These are phyloP conservation scores for Drechmeria coniospora DNA, from an alignment of 2,329 filamentous ascomycete genomes.

Conservation along the genomic window DNA sequence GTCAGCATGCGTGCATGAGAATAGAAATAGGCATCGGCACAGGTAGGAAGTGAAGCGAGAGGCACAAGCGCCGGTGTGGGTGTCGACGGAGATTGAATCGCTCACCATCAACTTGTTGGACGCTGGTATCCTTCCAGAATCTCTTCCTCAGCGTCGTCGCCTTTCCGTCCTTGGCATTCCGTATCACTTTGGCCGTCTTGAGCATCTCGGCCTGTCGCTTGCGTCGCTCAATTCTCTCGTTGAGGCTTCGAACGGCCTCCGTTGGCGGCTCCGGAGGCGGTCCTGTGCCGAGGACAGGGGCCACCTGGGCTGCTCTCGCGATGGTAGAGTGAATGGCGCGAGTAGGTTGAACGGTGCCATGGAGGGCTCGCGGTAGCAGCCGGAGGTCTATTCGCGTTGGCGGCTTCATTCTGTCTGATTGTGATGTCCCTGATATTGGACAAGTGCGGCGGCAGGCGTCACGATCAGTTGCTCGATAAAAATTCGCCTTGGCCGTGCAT, in stretches of 20 bases:
- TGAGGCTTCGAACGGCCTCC: conserved; percentile 23
- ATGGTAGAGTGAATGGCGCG: conserved; percentile 18
- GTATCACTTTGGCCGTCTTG: conserved; percentile 33
- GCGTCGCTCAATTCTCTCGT: conserved; percentile 32
- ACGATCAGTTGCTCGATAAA: too few species aligned
- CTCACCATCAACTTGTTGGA: conserved; percentile 51
- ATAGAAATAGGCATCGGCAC: too few species aligned
- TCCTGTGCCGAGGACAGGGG: conserved; percentile 38
- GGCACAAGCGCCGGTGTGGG: too few species aligned
- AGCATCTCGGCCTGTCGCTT: conserved; percentile 39
- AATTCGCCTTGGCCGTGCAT: too few species aligned
- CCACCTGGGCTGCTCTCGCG: conserved; percentile 28
- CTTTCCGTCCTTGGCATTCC: conserved; percentile 18
- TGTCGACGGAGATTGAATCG: background rate
- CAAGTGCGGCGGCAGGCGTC: too few species aligned
- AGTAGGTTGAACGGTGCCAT: conserved; percentile 5
- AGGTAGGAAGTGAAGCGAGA: too few species aligned
- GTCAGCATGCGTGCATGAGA: background rate
- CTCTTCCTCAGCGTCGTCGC: conserved; percentile 44
- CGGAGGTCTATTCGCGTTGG: conserved; percentile 23
- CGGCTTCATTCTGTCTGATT: conserved; percentile 22
- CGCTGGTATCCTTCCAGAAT: conserved; percentile 77
- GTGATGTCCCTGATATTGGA: conserved; percentile 3
- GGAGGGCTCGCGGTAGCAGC: conserved; percentile 13
- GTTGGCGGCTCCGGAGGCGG: conserved; percentile 42